Conservation (phyloP, 2,329 filamentous ascomycete genomes). For the Fusarium camptoceras region DNA sequence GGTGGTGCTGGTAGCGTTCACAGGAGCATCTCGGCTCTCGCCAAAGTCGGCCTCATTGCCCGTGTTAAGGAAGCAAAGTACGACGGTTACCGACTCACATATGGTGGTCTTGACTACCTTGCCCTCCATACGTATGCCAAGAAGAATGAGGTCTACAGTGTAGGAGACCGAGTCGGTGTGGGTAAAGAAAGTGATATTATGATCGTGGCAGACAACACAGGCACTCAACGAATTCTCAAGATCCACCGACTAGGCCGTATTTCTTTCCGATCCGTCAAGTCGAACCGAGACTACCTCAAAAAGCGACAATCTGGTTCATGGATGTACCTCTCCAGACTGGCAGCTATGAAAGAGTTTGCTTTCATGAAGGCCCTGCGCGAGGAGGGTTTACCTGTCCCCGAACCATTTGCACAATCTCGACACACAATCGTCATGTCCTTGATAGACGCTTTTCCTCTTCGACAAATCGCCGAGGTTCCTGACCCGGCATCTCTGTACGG, state of each 20-base stretch:
- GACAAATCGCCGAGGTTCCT: conserved; percentile 86
- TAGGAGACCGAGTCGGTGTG: conserved; percentile 93
- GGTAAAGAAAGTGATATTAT: conserved; percentile 99
- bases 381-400: conserved; percentile 89
- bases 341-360: conserved; percentile 92
- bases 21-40: conserved; percentile 87
- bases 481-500: conserved; percentile 88
- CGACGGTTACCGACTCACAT: conserved; percentile 95
- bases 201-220: conserved; percentile 84
- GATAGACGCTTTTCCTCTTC: conserved; percentile 90
- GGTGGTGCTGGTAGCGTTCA: conserved; percentile 84
- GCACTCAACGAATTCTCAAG: conserved; percentile 86
- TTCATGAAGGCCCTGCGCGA: conserved; percentile 90
- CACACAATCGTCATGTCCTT: conserved; percentile 98
- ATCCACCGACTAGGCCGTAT: conserved; percentile 96
- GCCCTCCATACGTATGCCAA: conserved; percentile 90
- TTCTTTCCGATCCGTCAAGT: conserved; percentile 95
- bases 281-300: conserved; percentile 93
- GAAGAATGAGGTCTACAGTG: conserved; percentile 84
- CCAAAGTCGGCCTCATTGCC: conserved; percentile 91
- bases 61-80: conserved; percentile 96
- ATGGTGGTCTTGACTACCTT: conserved; percentile 97
- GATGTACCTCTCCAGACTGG: conserved; percentile 97
- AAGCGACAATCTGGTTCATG: conserved; percentile 84
- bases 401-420: conserved; percentile 87